Percentiles rank a stretch among this genome's conserved stretches.
Evolutionary conservation across 805 yeast genomes (phyloP).

Genomic region (Grigorovia jiainica): DNA sequence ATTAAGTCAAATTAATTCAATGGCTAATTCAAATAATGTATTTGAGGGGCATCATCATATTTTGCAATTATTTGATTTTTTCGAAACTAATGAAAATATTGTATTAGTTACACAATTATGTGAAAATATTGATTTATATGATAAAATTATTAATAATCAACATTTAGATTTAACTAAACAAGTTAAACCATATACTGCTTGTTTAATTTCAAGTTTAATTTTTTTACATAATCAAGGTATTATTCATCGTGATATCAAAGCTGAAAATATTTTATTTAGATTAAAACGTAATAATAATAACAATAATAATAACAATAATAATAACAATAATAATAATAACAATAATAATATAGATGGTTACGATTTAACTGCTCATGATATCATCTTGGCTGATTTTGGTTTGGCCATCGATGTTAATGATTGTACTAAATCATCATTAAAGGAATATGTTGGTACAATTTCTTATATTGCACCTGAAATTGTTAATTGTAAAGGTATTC

Average conservation of each 20-base stretch:
- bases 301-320: not conserved
- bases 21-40: constrained; percentile 7
- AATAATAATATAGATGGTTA: constrained; percentile 25
- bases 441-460: constrained; percentile 55
- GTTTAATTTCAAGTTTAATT: constrained; percentile 44
- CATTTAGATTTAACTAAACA: constrained; percentile 37
- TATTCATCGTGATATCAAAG: constrained; percentile 65
- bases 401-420: constrained; percentile 42
- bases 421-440: constrained; percentile 27
- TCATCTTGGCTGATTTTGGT: constrained; percentile 42
- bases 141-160: constrained; percentile 40
- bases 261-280: constrained; percentile 56
- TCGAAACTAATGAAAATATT: constrained; percentile 52
- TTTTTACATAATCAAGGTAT: constrained; percentile 51
- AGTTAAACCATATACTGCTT: constrained; percentile 40
- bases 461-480: constrained; percentile 74
- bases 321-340: not conserved
- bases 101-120: constrained; percentile 60
- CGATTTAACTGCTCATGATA: constrained; percentile 26
- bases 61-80: constrained; percentile 55
- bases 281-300: constrained; percentile 4
- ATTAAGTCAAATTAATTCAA: too few relatives aligned
- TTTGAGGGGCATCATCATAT: constrained; percentile 38
- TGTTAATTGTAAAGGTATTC: constrained; percentile 31
- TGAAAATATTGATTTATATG: constrained; percentile 59